phyloP scores from a whole-genome alignment of 2,329 filamentous ascomycete species.

The Colletotrichum neosansevieriae region DNA sequence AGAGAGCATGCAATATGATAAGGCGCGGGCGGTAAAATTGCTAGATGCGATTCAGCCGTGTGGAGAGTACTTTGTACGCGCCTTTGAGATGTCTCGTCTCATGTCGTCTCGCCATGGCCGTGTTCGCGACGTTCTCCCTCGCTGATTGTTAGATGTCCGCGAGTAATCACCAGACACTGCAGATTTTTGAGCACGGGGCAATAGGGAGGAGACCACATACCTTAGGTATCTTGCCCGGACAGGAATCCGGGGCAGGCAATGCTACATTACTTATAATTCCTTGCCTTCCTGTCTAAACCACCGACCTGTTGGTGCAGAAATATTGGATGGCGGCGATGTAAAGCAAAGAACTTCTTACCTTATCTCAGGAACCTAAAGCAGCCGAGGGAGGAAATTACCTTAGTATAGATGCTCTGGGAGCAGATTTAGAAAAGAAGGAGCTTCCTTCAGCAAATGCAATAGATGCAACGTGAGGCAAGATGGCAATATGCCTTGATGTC shows the following conservation, averaged over 20 bases:
- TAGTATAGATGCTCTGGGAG: no score
- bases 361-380: no score
- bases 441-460: no score
- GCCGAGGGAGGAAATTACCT: no score
- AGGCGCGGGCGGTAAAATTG: slow-evolving; percentile 3
- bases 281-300: no score
- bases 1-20: neutral
- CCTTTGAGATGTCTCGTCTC: slow-evolving; percentile 37
- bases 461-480: no score
- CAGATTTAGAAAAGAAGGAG: no score
- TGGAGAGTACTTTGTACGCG: slow-evolving; percentile 10
- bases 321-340: no score
- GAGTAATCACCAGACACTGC: slow-evolving; percentile 19
- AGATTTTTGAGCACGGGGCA: slow-evolving; percentile 15
- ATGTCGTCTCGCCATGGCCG: slow-evolving; percentile 31
- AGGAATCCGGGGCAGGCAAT: slow-evolving; percentile 17
- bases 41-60: slow-evolving; percentile 8
- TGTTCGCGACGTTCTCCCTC: slow-evolving; percentile 28
- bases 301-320: no score
- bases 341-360: no score
- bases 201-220: slow-evolving; percentile 19
- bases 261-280: neutral
- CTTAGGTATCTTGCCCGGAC: neutral
- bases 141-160: slow-evolving; percentile 8
- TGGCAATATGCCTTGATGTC: no score